phyloP scores from a whole-genome alignment of 2,329 filamentous ascomycete species.

The Alternaria burnsii region DNA sequence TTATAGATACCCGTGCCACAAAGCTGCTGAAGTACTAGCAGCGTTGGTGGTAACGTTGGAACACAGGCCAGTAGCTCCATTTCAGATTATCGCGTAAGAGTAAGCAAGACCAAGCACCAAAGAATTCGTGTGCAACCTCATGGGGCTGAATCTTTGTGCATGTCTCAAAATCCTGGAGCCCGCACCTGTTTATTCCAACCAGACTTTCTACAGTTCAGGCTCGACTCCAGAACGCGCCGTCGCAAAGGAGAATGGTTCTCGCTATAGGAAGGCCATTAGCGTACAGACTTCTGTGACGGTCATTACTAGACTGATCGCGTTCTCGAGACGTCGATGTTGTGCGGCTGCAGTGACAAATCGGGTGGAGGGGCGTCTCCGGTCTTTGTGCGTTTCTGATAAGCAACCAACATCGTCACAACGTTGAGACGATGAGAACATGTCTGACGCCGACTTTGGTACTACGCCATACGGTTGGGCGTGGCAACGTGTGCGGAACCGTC shows the following conservation, averaged over 20 bases:
- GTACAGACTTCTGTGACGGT: not conserved
- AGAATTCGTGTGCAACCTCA: not conserved
- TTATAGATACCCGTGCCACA: not conserved
- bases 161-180: not conserved
- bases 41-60: conserved; percentile 3
- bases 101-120: not conserved
- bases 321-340: not conserved
- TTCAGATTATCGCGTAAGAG: not conserved
- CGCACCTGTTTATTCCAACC: not conserved
- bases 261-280: not conserved
- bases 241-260: not conserved
- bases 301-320: not conserved
- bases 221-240: not conserved
- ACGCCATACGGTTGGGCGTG: conserved; percentile 15
- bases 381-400: not conserved
- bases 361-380: conserved; percentile 3
- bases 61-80: conserved; percentile 3
- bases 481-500: conserved; percentile 2
- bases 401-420: conserved; percentile 2
- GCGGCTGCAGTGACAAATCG: not conserved
- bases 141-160: not conserved
- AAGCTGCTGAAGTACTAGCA: not conserved
- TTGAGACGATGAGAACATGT: conserved; percentile 8
- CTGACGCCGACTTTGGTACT: conserved; percentile 5
- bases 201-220: not conserved